Evolutionary conservation across 2,329 filamentous ascomycete genomes (phyloP).

Genomic region (Fusarium ambrosium): DNA sequence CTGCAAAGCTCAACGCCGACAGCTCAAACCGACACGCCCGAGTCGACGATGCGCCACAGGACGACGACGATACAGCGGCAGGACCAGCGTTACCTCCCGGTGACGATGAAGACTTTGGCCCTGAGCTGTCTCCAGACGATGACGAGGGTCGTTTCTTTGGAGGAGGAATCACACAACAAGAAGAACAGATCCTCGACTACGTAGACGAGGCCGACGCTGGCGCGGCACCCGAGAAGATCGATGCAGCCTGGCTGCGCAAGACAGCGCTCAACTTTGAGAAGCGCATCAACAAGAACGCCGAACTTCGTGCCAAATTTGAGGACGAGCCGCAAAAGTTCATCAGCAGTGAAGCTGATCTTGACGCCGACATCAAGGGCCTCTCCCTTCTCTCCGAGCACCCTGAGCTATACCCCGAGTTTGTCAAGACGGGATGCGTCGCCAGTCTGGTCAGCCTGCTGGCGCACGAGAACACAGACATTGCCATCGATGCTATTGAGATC

Average conservation of each 20-base stretch:
- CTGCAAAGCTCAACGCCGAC: conserved; percentile 65
- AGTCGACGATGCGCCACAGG: conserved; percentile 60
- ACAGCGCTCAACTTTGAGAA: conserved; percentile 88
- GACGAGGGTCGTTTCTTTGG: conserved; percentile 97
- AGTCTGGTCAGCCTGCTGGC: conserved; percentile 86
- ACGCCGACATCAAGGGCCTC: conserved; percentile 87
- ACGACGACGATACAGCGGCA: conserved; percentile 66
- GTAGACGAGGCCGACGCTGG: conserved; percentile 71
- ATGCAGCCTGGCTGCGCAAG: conserved; percentile 85
- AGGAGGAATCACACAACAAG: conserved; percentile 85
- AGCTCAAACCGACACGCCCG: conserved; percentile 60
- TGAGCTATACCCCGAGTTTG: conserved; percentile 84
- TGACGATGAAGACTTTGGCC: conserved; percentile 65
- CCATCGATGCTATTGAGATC: conserved; percentile 90
- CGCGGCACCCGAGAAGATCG: conserved; percentile 78
- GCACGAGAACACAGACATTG: conserved; percentile 97
- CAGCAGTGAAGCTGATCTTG: conserved; percentile 87
- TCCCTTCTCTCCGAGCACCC: conserved; percentile 90
- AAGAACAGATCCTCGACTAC: conserved; percentile 88
- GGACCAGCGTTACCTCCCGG: conserved; percentile 62
- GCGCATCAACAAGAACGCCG: conserved; percentile 90
- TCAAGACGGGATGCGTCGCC: conserved; percentile 77
- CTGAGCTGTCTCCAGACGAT: conserved; percentile 62
- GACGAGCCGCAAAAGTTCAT: conserved; percentile 86
- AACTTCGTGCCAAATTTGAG: conserved; percentile 88